Percentiles rank a stretch among this genome's conserved stretches.
phyloP scores from a whole-genome alignment of 176 grass and related monocot genomes.

The Pharus latifolius region DNA sequence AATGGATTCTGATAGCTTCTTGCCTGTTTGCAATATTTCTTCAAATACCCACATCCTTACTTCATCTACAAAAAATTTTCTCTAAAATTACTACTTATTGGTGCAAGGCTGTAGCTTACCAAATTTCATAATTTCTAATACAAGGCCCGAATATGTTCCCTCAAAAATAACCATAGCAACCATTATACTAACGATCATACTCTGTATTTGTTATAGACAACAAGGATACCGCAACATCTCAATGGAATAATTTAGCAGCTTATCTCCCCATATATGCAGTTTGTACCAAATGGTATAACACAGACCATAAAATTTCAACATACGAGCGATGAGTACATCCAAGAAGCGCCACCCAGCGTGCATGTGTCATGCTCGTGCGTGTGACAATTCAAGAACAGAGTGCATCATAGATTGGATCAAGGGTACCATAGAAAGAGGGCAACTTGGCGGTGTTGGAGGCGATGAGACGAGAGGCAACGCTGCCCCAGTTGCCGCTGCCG shows the following conservation, averaged over 20 bases:
- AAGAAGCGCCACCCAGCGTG: too few species aligned
- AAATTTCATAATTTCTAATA: not conserved
- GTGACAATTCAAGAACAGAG: not conserved
- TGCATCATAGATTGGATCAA: not conserved
- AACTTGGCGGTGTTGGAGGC: conserved; percentile 83
- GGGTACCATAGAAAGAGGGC: conserved; percentile 42
- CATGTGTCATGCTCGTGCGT: not conserved
- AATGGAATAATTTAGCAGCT: not conserved
- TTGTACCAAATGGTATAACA: not conserved
- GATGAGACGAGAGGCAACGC: conserved; percentile 82
- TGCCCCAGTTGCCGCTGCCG: conserved; percentile 96
- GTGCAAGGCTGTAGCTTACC: not conserved
- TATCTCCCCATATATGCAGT: not conserved
- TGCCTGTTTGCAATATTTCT: conserved; percentile 60
- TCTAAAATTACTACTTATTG: not conserved
- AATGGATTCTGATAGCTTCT: conserved; percentile 79
- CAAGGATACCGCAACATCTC: not conserved
- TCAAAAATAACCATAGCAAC: not conserved
- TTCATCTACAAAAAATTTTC: conserved; percentile 39
- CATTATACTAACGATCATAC: not conserved
- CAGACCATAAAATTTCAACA: not conserved
- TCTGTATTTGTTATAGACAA: not conserved
- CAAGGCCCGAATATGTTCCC: not conserved
- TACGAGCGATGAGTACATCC: too few species aligned
- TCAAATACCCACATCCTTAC: conserved; percentile 95